Conservation (phyloP, 805 yeast genomes). For the Barnettozyma sucrosica region DNA sequence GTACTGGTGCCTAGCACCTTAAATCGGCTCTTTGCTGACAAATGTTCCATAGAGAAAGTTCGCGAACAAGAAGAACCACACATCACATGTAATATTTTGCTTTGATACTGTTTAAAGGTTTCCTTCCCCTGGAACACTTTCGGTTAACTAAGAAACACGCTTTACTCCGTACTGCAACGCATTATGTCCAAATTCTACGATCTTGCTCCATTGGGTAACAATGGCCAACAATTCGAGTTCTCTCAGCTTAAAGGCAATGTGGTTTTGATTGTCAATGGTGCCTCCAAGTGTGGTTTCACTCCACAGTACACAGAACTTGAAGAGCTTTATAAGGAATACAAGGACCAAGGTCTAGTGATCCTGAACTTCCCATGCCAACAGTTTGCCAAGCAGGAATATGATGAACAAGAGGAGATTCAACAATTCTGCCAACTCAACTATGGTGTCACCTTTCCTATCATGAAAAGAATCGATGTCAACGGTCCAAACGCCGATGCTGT, state of each 20-base stretch:
- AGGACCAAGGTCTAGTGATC: constrained; percentile 58
- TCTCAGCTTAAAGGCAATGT: constrained; percentile 67
- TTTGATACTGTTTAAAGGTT: neutral
- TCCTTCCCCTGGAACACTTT: too few species aligned
- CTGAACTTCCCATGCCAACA: constrained; percentile 91
- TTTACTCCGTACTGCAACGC: neutral
- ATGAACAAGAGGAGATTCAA: constrained; percentile 61
- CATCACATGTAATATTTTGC: neutral
- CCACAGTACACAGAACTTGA: constrained; percentile 77
- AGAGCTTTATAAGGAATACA: constrained; percentile 59
- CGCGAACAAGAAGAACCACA: neutral
- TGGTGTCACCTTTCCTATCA: constrained; percentile 87
- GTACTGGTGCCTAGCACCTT: neutral
- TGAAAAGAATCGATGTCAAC: constrained; percentile 85
- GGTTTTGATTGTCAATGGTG: constrained; percentile 80
- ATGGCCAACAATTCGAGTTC: constrained; percentile 56
- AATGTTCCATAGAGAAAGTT: neutral
- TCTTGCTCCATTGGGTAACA: constrained; percentile 56
- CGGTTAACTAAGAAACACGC: neutral
- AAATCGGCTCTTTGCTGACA: neutral
- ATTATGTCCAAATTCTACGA: constrained; percentile 59
- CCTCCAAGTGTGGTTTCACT: constrained; percentile 81
- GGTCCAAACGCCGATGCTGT: constrained; percentile 79
- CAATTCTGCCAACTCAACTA: constrained; percentile 73
- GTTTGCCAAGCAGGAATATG: constrained; percentile 78